Evolutionary conservation across 2,329 filamentous ascomycete species (phyloP), one percentile per base, ranked within the genome.

Genomic region (Neobulgaria alba): DNA sequence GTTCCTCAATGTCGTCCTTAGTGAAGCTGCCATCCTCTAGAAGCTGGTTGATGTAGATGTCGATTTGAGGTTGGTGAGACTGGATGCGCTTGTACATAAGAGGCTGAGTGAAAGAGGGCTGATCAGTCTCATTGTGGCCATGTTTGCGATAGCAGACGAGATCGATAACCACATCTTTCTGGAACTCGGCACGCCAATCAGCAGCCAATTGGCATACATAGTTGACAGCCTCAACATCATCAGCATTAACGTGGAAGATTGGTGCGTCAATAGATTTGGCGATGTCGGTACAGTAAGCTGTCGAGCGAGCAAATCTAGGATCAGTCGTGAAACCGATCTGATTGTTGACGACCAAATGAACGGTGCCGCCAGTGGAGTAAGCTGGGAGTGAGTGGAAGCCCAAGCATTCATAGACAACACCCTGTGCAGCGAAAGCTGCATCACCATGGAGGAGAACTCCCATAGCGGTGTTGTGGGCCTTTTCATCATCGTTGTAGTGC

Each of bases 301-400:
- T 98, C 15, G 92, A 98, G 56, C 92, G 88, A 56, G 92, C 83
- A 66, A 95, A 98, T 60, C 92, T 87, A 53, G 92, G 92, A 61
- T 98, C 92, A 16, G 92, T 98, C 39, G 92, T 98, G 74, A 98
- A 98, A 65, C 92, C 92, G 63, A 98, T 98, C 74, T 98, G 92
- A 76, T 98, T 98, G 79, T 98, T 98, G 55, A 96, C 90, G 45
- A 98, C 81, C 52, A 98, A 74, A 67, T 98, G 92, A 57, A 98
- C 85, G 43, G 92, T 98, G 61, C 92, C 92, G 57, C 92, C 92
- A 39, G 92, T 96, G 36, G 93, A 95, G 71, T 95, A 98, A 54
- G 85, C 86, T 20, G 92, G 92, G 29, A 98, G 79, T 38, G 87
- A 84, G 69, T 95, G 85, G 79, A 98, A 95, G 49, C 92, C 92